Conservation (phyloP, 306 rosid species). For the Glycine tomentella region DNA sequence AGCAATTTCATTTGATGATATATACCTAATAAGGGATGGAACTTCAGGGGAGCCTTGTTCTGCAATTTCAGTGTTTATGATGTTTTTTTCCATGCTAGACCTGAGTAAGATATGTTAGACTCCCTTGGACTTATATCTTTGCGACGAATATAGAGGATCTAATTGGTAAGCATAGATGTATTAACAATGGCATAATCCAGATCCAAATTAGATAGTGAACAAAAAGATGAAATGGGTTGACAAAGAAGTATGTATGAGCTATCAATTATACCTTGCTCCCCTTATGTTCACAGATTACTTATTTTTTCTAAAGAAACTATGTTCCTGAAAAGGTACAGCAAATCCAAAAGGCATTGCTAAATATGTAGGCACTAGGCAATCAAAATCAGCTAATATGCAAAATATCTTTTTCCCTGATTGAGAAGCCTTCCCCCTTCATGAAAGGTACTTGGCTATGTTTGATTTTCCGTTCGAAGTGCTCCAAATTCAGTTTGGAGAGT, state of each 20-base stretch:
- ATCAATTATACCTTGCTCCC: not conserved
- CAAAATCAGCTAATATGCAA: too few relatives aligned
- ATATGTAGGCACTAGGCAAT: too few relatives aligned
- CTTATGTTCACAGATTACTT: not conserved
- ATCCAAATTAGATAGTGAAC: not conserved
- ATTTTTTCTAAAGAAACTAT: not conserved
- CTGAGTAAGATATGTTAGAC: slow-evolving; percentile 42
- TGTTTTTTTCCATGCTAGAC: slow-evolving; percentile 54
- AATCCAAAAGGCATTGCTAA: not conserved
- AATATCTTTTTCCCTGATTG: not conserved
- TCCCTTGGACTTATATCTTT: not conserved
- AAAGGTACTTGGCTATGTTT: too few relatives aligned
- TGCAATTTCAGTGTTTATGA: slow-evolving; percentile 16
- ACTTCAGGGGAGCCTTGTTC: slow-evolving; percentile 48
- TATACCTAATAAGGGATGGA: slow-evolving; percentile 66
- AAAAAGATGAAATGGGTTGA: slow-evolving; percentile 13
- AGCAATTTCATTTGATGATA: slow-evolving; percentile 59
- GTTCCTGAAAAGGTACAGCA: not conserved
- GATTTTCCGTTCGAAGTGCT: too few relatives aligned
- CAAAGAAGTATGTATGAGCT: not conserved
- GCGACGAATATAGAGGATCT: not conserved
- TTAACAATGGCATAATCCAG: not conserved
- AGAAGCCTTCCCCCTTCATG: slow-evolving; percentile 4
- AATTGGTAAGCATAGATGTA: not conserved
- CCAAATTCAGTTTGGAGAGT: too few relatives aligned